These are phyloP conservation scores for Basipetospora chlamydospora DNA, from an alignment of 2,329 filamentous ascomycete species.

Conservation along the genomic window DNA sequence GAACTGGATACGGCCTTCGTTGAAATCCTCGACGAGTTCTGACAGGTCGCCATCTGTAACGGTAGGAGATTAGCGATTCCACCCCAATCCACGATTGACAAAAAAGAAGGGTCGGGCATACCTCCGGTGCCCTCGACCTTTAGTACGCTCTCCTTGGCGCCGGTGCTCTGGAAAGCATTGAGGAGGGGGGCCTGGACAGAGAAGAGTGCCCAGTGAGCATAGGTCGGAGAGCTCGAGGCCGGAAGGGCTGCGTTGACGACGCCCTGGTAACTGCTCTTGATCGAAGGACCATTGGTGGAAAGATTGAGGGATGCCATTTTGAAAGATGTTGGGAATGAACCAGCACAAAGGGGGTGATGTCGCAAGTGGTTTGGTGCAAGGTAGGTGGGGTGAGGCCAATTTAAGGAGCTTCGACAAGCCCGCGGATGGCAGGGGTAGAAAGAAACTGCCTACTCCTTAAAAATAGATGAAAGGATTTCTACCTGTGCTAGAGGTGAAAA, in stretches of 20 bases:
- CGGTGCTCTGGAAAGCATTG: slow-evolving; percentile 81
- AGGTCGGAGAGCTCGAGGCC: slow-evolving; percentile 57
- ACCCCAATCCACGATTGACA: neutral
- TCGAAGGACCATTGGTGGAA: slow-evolving; percentile 66
- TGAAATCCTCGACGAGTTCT: slow-evolving; percentile 90
- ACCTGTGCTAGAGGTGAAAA: no score
- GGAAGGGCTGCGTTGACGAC: slow-evolving; percentile 38
- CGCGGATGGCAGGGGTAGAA: no score
- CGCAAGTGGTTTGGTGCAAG: neutral
- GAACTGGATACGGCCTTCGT: slow-evolving; percentile 90
- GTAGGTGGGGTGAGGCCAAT: no score
- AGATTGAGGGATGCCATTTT: slow-evolving; percentile 69
- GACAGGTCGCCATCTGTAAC: slow-evolving; percentile 70
- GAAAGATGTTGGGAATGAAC: slow-evolving; percentile 6
- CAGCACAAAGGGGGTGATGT: neutral
- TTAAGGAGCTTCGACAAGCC: no score
- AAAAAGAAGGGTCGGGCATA: slow-evolving; percentile 22
- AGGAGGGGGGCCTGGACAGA: slow-evolving; percentile 82
- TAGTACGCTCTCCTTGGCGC: slow-evolving; percentile 79
- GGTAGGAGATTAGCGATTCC: neutral
- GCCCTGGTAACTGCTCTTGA: slow-evolving; percentile 62
- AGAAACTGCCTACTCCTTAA: no score
- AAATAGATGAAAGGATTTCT: no score
- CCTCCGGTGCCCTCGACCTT: slow-evolving; percentile 89
- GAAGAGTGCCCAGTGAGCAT: slow-evolving; percentile 87